Base-by-base conservation (phyloP, 352 stramenopile genomes). In the Phytophthora fragariae region DNA sequence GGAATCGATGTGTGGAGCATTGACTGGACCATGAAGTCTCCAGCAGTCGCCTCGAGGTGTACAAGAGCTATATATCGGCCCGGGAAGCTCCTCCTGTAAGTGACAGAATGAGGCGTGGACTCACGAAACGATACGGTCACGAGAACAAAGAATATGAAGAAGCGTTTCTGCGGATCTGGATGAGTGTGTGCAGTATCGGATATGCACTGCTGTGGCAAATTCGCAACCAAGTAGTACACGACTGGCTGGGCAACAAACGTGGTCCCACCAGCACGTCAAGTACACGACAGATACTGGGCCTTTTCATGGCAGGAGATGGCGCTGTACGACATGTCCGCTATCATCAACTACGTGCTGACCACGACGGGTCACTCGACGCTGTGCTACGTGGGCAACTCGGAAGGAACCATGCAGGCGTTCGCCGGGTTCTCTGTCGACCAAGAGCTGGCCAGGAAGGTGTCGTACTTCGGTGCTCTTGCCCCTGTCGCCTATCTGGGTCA, bases 211-310 rank as follows among this genome's bases (percentile, higher is more conserved):
- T 27, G 24, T 27, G 24, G 24, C 24, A 27, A 27, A 27, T 27
- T 27, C 24, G 24, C 24, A 27, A 27, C 24, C 24, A 27, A 27
- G 24, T 27, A 27, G 24, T 27, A 27, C 24, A 27, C 52, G 84
- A 90, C 56, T 91, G 84, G 84, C 79, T 91, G 29, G 83, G 83
- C 65, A 91, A 91, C 71, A 91, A 91, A 91, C 84, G 14, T 91
- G 84, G 84, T 91, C 84, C 12, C 78, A 82, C 60, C 60, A 81
- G 57, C 84, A 91, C 72, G 35, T 83, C 41, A 81, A 78, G 60
- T 88, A 88, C 56, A 71, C 75, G 11, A 79, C 68, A 5, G 68
- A 72, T 37, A 88, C 56, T 91, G 84, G 82, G 78, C 80, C 24
- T 91, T 90, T 60, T 83, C 70, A 39, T 91, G 82, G 82, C 77